Evolutionary conservation across 2,329 filamentous ascomycete genomes (phyloP).

Genomic region (Curvularia lunata): DNA sequence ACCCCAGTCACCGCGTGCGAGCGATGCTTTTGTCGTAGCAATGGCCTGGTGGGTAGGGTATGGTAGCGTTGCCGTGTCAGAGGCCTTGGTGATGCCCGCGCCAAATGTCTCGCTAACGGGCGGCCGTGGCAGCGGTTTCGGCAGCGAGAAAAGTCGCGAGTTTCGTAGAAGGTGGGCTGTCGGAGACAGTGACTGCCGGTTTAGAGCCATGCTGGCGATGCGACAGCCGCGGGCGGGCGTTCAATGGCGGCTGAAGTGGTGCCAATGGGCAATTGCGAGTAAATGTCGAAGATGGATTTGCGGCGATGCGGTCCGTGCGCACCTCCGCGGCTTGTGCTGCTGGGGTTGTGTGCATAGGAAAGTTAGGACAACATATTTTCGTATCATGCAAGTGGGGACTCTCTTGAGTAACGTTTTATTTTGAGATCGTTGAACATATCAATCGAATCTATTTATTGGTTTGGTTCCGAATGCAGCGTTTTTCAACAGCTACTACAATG

Average conservation of each 20-base stretch:
- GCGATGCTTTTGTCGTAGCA: conserved; percentile 74
- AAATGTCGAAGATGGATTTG: conserved; percentile 23
- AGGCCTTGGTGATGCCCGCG: conserved; percentile 59
- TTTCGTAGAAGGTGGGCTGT: conserved; percentile 76
- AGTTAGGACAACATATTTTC: neutral
- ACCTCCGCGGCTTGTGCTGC: conserved; percentile 29
- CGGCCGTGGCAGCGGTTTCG: conserved; percentile 73
- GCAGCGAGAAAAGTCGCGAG: conserved; percentile 89
- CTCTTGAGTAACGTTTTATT: too few relatives aligned
- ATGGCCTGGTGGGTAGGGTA: conserved; percentile 86
- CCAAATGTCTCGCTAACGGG: conserved; percentile 52
- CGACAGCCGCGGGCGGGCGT: conserved; percentile 42
- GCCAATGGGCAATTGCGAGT: conserved; percentile 14
- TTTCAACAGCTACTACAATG: neutral
- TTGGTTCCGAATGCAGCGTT: neutral
- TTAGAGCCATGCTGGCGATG: conserved; percentile 46
- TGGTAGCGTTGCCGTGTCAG: conserved; percentile 73
- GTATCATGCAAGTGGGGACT: neutral
- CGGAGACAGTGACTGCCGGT: conserved; percentile 57
- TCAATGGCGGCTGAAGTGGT: conserved; percentile 44
- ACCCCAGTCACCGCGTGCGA: conserved; percentile 86
- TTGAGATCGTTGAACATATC: too few relatives aligned
- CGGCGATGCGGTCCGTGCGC: conserved; percentile 15
- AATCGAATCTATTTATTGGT: too few relatives aligned
- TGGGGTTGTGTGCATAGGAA: conserved; percentile 9